A percentile compares a stretch with the other conserved stretches of the same genome.
These are phyloP conservation scores for Phialocephala subalpina DNA, from an alignment of 2,329 filamentous ascomycete species.

Conservation along the genomic window DNA sequence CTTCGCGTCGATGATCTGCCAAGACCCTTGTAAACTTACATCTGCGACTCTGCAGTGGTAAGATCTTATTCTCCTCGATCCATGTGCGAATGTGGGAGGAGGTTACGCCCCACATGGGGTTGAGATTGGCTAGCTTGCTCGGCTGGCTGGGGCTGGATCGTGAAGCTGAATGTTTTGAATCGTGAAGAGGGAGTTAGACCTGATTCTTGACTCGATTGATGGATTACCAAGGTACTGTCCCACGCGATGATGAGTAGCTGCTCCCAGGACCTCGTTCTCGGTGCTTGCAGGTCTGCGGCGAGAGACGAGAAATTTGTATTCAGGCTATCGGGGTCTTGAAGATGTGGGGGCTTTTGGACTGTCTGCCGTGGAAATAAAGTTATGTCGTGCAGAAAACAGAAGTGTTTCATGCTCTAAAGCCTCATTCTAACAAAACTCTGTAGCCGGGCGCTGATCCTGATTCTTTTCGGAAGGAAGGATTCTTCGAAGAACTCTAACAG, in stretches of 20 bases:
- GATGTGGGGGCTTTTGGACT: not conserved
- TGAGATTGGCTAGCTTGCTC: not conserved
- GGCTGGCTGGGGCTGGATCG: not conserved
- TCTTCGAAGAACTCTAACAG: not conserved
- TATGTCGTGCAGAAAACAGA: not conserved
- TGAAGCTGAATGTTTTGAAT: slow-evolving; percentile 1
- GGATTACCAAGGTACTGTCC: not conserved
- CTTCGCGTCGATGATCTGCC: not conserved
- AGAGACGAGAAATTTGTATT: not conserved
- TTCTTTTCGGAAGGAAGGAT: not conserved
- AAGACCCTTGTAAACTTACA: not conserved
- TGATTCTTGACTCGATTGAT: not conserved
- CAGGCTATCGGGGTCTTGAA: not conserved
- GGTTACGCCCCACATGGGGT: not conserved
- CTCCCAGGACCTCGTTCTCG: slow-evolving; percentile 17
- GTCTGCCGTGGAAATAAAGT: not conserved
- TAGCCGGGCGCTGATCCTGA: not conserved
- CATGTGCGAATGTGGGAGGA: not conserved
- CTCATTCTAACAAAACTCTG: not conserved
- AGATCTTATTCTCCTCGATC: not conserved
- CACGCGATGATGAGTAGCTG: slow-evolving; percentile 3
- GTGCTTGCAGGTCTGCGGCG: not conserved
- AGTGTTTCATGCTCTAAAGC: not conserved
- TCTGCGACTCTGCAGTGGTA: no score
- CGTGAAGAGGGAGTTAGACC: not conserved